A percentile compares a stretch with the other conserved stretches of the same genome.
Evolutionary conservation across 2,329 filamentous ascomycete species (phyloP).

Genomic region (Alternaria rosae): DNA sequence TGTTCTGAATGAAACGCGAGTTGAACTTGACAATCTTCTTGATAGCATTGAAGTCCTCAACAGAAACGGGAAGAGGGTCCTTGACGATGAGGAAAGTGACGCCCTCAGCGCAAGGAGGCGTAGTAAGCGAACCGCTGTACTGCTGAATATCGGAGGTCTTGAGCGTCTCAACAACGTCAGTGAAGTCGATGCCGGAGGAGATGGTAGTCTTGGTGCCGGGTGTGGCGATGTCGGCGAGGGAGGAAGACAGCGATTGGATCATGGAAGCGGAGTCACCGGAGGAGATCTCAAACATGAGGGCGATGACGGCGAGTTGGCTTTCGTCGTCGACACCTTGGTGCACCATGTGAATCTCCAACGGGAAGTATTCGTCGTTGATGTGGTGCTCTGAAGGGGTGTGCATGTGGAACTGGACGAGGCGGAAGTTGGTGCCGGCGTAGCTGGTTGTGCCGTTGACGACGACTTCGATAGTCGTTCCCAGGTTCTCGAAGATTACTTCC

Average conservation of each 20-base stretch:
- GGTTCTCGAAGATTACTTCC: constrained; percentile 63
- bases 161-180: constrained; percentile 50
- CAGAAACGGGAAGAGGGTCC: constrained; percentile 57
- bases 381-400: constrained; percentile 68
- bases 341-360: constrained; percentile 65
- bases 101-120: constrained; percentile 67
- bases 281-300: constrained; percentile 54
- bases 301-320: constrained; percentile 50
- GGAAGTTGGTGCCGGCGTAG: constrained; percentile 52
- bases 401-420: constrained; percentile 65
- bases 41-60: constrained; percentile 60
- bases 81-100: constrained; percentile 63
- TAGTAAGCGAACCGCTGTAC: constrained; percentile 68
- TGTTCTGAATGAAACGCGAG: constrained; percentile 62
- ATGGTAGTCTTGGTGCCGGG: constrained; percentile 50
- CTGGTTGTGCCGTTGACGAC: constrained; percentile 60
- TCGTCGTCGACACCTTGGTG: constrained; percentile 56
- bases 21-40: constrained; percentile 65
- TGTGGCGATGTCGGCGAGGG: constrained; percentile 50
- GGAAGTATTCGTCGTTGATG: constrained; percentile 57
- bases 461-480: constrained; percentile 65
- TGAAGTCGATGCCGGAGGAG: constrained; percentile 54
- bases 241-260: constrained; percentile 38
- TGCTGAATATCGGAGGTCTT: constrained; percentile 53
- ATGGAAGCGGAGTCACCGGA: constrained; percentile 41